Evolutionary conservation across 345 rosid species (phyloP).

Genomic region (Fremontodendron californicum): DNA sequence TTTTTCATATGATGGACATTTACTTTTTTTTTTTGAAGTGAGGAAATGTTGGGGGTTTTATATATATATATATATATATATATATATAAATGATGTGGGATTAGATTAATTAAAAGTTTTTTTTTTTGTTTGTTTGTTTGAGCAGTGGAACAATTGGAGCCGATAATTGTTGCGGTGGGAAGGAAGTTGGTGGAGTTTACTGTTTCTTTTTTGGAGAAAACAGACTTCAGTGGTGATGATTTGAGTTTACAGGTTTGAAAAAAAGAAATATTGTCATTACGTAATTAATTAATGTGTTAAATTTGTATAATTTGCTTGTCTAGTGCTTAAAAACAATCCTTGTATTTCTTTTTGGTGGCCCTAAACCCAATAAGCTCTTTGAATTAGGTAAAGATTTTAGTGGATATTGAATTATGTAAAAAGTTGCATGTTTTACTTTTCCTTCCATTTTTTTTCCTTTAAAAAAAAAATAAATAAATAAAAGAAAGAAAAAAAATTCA

Average conservation of each 20-base stretch:
- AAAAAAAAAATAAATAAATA: not conserved
- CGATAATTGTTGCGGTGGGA: slow-evolving; percentile 53
- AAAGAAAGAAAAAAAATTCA: too few relatives aligned
- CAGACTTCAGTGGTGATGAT: too few relatives aligned
- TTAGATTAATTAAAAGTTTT: not conserved
- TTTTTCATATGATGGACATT: not conserved
- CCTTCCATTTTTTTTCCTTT: not conserved
- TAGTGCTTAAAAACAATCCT: not conserved
- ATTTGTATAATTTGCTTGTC: not conserved
- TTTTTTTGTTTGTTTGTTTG: slow-evolving; percentile 15
- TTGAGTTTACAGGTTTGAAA: slow-evolving; percentile 64
- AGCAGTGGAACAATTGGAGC: slow-evolving; percentile 71
- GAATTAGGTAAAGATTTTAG: too few relatives aligned
- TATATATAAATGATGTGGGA: not conserved
- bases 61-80: too few relatives aligned
- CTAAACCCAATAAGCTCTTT: not conserved
- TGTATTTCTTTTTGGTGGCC: not conserved
- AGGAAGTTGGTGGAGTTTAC: slow-evolving; percentile 74
- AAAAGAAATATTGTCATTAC: not conserved
- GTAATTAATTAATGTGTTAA: too few relatives aligned
- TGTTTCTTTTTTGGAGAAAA: too few relatives aligned
- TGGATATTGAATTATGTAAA: not conserved
- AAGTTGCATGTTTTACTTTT: not conserved
- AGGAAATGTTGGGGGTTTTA: not conserved
- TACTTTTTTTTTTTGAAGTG: not conserved